phyloP scores from a whole-genome alignment of 1,284 basidiomycete genomes.

The Acaromyces ingoldii region DNA sequence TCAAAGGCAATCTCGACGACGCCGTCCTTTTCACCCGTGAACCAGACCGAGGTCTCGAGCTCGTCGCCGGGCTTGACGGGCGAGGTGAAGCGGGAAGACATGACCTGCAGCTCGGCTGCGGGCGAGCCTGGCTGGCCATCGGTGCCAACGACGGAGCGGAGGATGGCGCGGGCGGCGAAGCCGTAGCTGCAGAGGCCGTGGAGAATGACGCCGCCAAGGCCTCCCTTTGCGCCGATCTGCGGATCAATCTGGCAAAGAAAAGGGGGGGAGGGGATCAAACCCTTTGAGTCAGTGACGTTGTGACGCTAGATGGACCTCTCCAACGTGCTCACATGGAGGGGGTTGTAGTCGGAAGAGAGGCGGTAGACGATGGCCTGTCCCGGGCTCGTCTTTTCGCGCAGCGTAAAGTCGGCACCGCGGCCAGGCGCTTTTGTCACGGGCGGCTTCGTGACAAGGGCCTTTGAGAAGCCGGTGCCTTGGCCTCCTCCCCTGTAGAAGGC shows the following conservation, averaged over 20 bases:
- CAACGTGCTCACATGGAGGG: too few relatives aligned
- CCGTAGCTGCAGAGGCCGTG: conserved; percentile 43
- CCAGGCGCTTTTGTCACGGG: conserved; percentile 22
- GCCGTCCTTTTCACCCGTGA: conserved; percentile 23
- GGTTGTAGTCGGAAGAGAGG: conserved; percentile 46
- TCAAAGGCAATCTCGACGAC: conserved; percentile 36
- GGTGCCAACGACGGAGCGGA: conserved; percentile 21
- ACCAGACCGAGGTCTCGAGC: conserved; percentile 39
- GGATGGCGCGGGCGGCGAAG: conserved; percentile 35
- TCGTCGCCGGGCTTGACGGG: conserved; percentile 38
- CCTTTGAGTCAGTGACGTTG: too few relatives aligned
- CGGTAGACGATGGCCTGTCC: conserved; percentile 45
- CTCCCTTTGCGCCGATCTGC: conserved; percentile 25
- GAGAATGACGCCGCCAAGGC: conserved; percentile 38
- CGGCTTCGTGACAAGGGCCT: conserved; percentile 21
- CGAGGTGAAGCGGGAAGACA: conserved; percentile 36
- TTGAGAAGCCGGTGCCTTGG: conserved; percentile 36
- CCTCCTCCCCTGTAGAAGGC: conserved; percentile 41
- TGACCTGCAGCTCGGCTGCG: conserved; percentile 18
- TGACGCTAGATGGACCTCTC: too few relatives aligned
- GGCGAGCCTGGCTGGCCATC: conserved; percentile 23
- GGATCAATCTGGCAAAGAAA: conserved; percentile 46
- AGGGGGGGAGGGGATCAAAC: too few relatives aligned
- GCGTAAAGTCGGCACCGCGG: conserved; percentile 22
- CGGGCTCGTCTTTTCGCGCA: conserved; percentile 21